Percentiles rank a stretch among this genome's conserved stretches.
Evolutionary conservation across 2,329 filamentous ascomycete species (phyloP).

Genomic region (Alternaria rosae): DNA sequence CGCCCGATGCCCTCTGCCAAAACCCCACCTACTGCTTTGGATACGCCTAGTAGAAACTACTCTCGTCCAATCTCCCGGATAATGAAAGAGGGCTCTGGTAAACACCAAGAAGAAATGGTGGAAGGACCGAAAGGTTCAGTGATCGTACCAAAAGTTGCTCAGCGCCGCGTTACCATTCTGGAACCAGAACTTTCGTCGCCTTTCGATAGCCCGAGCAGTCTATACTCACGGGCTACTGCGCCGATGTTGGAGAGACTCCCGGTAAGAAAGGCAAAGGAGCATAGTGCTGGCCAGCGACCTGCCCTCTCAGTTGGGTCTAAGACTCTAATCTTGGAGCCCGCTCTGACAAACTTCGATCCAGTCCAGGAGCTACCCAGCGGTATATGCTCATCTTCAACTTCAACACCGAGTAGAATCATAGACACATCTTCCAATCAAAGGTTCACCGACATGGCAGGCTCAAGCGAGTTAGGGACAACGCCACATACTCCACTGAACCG

Average conservation of each 20-base stretch:
- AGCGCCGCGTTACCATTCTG: neutral
- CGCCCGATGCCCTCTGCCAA: neutral
- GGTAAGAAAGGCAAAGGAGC: neutral
- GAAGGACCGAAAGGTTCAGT: neutral
- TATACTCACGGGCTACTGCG: neutral
- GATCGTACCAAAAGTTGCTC: neutral
- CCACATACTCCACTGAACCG: neutral
- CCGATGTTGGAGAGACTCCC: neutral
- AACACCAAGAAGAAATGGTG: neutral
- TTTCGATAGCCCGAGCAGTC: neutral
- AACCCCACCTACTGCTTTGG: neutral
- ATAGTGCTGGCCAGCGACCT: neutral
- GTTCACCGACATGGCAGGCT: neutral
- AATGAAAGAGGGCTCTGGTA: neutral
- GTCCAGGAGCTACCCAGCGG: neutral
- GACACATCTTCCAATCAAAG: neutral
- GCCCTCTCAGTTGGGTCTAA: neutral
- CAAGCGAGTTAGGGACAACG: neutral
- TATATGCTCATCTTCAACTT: neutral
- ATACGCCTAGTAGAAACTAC: neutral
- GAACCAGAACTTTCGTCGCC: neutral
- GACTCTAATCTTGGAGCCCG: neutral
- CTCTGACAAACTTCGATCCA: neutral
- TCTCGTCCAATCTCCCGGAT: neutral
- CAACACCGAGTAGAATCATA: neutral